phyloP scores from a whole-genome alignment of 768 basidiomycete species.

The Roridomyces roridus region DNA sequence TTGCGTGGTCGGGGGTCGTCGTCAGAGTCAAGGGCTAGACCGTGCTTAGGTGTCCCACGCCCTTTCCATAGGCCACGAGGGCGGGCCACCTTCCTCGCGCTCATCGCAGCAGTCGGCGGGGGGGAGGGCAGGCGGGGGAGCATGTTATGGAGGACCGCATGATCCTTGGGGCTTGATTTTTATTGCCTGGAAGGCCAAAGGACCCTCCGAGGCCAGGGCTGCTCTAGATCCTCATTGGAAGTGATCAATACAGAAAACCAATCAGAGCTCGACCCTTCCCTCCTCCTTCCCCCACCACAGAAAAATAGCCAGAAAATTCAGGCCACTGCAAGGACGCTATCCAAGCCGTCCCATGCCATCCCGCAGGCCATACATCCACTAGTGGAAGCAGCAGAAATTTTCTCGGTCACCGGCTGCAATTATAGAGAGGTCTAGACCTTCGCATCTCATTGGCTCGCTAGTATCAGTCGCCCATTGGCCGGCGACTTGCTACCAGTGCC shows the following conservation, averaged over 20 bases:
- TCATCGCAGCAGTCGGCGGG: neutral
- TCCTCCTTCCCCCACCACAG: no score
- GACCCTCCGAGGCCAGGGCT: slow-evolving; percentile 1
- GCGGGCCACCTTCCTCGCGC: neutral
- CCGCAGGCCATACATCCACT: neutral
- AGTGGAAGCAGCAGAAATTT: neutral
- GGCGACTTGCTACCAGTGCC: no score
- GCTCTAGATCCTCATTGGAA: slow-evolving; percentile 11
- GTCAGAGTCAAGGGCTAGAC: slow-evolving; percentile 4
- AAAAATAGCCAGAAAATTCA: no score
- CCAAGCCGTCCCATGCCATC: no score
- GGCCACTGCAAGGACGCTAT: neutral
- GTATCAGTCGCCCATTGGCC: neutral
- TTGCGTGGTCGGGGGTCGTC: slow-evolving; percentile 9
- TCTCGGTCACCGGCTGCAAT: neutral
- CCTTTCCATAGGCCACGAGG: slow-evolving; percentile 22
- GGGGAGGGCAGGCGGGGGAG: slow-evolving; percentile 2
- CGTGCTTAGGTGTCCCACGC: slow-evolving; percentile 18
- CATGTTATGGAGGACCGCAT: slow-evolving; percentile 5
- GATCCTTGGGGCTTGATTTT: slow-evolving; percentile 4
- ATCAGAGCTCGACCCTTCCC: no score
- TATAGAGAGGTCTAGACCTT: slow-evolving; percentile 15
- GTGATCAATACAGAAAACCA: no score
- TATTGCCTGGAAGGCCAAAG: no score
- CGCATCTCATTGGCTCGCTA: slow-evolving; percentile 3